Evolutionary conservation across 2,329 filamentous ascomycete genomes (phyloP), one percentile per base, ranked within the genome.

Genomic region (Triangularia verruculosa): DNA sequence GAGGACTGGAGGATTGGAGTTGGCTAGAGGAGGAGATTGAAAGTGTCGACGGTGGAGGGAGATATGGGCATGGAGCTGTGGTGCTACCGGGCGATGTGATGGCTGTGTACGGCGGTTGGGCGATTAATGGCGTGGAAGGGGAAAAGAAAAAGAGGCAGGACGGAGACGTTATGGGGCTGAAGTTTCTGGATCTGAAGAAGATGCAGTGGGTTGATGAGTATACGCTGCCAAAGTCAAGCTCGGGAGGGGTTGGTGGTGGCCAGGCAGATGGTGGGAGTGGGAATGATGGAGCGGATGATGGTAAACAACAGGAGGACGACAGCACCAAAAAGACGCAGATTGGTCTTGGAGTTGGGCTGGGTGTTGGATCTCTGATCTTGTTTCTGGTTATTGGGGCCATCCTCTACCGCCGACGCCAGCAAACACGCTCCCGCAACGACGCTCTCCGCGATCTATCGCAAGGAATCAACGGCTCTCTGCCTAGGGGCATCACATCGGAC

Each of bases 1-100:
- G 88, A 3, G 88, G 88, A 3, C 95, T 91, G 72, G 90, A 88
- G 8, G 80, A 85, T 30, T 94, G 91, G 91, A 77, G 80, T 66
- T 95, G 91, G 91, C 2, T 5, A 12, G 39, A 12, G 6, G n/a
- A 8, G 9, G 80, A 78, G 1, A 78, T 90, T 0, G 20, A 79
- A 3, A 82, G 83, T 1, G 72, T 74, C 13, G 39, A 22, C 0
- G 24, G 22, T 0, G 78, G 73, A 0, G 61, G 71, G 0, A 75
- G 89, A 0, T 89, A 85, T 70, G 87, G 87, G 0, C 87, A 90
- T 68, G 87, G 86, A 0, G 86, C 87, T 1, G 82, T 80, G 1
- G 77, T 89, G 61, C 74, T 90, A 3, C 87, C 87, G 0, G 87
- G 87, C 2, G 89, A 89, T 67, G 80, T 89, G 1, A 87, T 90